phyloP scores from a whole-genome alignment of 2,329 filamentous ascomycete species.

The Orbilia ellipsospora region DNA sequence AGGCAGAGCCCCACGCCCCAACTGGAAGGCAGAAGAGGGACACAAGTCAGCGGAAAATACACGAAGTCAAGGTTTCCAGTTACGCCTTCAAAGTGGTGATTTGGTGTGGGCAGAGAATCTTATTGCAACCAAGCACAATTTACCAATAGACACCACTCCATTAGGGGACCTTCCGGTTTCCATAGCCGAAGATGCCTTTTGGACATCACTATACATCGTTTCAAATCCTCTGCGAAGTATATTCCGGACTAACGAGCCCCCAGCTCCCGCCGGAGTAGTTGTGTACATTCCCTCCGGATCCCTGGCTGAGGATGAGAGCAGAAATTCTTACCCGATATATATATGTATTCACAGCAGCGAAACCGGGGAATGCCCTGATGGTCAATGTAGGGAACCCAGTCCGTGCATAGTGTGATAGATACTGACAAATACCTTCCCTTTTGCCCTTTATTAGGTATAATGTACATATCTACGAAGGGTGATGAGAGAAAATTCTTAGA shows the following conservation, averaged over 20 bases:
- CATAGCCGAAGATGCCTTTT: slow-evolving; percentile 59
- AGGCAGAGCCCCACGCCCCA: slow-evolving; percentile 46
- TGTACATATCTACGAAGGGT: slow-evolving; percentile 37
- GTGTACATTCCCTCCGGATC: slow-evolving; percentile 57
- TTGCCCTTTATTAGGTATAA: slow-evolving; percentile 19
- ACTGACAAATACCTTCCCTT: not conserved
- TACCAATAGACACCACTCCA: slow-evolving; percentile 76
- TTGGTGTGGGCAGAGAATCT: slow-evolving; percentile 69
- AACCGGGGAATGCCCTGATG: slow-evolving; percentile 86
- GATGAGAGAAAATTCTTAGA: slow-evolving; percentile 15
- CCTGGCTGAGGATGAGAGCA: slow-evolving; percentile 55
- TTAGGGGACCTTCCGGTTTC: slow-evolving; percentile 64
- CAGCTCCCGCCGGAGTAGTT: slow-evolving; percentile 29
- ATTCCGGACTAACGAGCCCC: slow-evolving; percentile 34
- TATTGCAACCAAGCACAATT: slow-evolving; percentile 74
- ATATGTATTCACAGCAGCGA: slow-evolving; percentile 84
- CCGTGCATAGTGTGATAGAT: not conserved
- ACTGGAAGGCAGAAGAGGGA: slow-evolving; percentile 46
- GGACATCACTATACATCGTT: slow-evolving; percentile 68
- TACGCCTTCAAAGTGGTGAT: slow-evolving; percentile 70
- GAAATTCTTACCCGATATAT: slow-evolving; percentile 67
- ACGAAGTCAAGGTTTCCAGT: slow-evolving; percentile 56
- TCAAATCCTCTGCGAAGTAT: slow-evolving; percentile 16
- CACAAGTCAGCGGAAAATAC: slow-evolving; percentile 57
- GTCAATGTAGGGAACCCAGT: slow-evolving; percentile 80